Conservation (phyloP, 164 flowering plant species). For the Aristolochia contorta region DNA sequence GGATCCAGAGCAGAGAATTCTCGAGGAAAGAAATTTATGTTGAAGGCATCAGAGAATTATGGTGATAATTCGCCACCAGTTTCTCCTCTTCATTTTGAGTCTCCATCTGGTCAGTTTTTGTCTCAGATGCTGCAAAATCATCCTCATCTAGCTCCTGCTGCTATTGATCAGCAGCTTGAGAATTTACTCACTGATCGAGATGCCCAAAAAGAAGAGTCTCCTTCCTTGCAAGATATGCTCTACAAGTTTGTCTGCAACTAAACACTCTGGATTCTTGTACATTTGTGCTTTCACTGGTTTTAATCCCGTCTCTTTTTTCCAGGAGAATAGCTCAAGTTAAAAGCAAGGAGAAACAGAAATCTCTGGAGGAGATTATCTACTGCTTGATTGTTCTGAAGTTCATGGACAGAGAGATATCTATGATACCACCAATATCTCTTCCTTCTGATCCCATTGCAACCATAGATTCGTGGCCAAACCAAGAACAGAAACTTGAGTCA, state of each 20-base stretch:
- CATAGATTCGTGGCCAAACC: conserved; percentile 85
- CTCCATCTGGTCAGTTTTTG: conserved; percentile 82
- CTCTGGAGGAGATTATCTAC: conserved; percentile 75
- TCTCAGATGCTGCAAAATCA: conserved; percentile 67
- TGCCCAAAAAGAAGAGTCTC: conserved; percentile 32
- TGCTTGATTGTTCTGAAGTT: conserved; percentile 71
- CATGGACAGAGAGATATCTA: conserved; percentile 44
- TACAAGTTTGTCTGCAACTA: not conserved
- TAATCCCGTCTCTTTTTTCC: conserved; percentile 9
- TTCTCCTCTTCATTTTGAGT: conserved; percentile 70
- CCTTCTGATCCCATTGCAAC: conserved; percentile 55
- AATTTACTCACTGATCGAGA: conserved; percentile 59
- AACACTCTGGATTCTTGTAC: too few relatives aligned
- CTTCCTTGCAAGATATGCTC: conserved; percentile 43
- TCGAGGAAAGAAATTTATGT: conserved; percentile 29
- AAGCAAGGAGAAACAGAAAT: conserved; percentile 57
- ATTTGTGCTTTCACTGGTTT: not conserved
- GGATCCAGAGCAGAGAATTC: conserved; percentile 22
- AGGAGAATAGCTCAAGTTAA: conserved; percentile 91
- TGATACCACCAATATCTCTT: conserved; percentile 60
- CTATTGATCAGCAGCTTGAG: conserved; percentile 91
- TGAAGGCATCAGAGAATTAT: conserved; percentile 51
- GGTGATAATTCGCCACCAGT: conserved; percentile 33
- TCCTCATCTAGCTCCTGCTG: conserved; percentile 78
- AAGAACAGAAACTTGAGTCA: conserved; percentile 64